These are phyloP conservation scores for Yamadazyma sp. DNA, from an alignment of 805 yeast species.

Conservation along the genomic window DNA sequence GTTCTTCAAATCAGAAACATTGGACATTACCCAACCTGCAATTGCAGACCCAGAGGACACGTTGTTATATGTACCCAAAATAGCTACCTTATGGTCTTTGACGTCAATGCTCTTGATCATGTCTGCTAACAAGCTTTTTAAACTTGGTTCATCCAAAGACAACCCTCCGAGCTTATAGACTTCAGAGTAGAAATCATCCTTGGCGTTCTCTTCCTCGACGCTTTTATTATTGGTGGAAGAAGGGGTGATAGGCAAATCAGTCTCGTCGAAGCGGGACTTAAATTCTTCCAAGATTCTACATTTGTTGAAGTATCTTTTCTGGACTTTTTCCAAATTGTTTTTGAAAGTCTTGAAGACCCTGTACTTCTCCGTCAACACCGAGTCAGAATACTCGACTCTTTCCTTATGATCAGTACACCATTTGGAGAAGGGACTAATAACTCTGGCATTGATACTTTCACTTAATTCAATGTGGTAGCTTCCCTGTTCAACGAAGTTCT, in stretches of 20 bases:
- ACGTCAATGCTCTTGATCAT: constrained; percentile 46
- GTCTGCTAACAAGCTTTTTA: constrained; percentile 36
- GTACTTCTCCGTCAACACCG: constrained; percentile 49
- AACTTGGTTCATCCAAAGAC: constrained; percentile 27
- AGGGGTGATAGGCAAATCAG: constrained; percentile 27
- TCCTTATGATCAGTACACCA: constrained; percentile 76
- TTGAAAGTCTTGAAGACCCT: constrained; percentile 51
- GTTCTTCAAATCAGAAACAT: constrained; percentile 41
- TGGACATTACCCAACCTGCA: constrained; percentile 56
- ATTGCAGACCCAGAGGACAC: constrained; percentile 63
- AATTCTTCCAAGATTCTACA: constrained; percentile 73
- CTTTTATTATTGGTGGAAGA: neutral
- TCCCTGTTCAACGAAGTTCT: constrained; percentile 59
- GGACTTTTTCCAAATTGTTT: constrained; percentile 52
- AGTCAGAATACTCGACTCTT: constrained; percentile 62
- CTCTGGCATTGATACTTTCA: constrained; percentile 55
- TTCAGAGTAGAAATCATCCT: constrained; percentile 20
- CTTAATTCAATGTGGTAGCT: constrained; percentile 60
- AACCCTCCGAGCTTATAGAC: constrained; percentile 33
- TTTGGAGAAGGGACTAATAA: constrained; percentile 65
- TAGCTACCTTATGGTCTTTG: constrained; percentile 57
- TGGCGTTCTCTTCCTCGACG: constrained; percentile 20
- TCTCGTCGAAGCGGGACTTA: constrained; percentile 47
- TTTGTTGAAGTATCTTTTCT: constrained; percentile 71
- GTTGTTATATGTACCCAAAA: constrained; percentile 65